phyloP scores from a whole-genome alignment of 1,284 basidiomycete species.

The Stereum hirsutum region DNA sequence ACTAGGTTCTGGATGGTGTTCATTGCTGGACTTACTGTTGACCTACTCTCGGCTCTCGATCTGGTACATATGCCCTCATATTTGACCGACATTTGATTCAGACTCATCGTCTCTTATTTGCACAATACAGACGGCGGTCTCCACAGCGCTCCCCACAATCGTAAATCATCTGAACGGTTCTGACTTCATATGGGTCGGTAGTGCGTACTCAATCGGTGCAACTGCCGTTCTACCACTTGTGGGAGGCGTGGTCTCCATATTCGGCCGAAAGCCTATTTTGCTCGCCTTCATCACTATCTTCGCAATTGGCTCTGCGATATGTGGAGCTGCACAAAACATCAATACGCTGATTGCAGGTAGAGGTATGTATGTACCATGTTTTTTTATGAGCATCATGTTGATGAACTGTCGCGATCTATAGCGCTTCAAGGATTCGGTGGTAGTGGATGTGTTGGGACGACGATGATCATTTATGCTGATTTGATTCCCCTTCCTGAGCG shows the following conservation, averaged over 20 bases:
- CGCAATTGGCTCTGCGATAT: conserved; percentile 25
- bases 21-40: conserved; percentile 6
- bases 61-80: conserved; percentile 4
- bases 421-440: conserved; percentile 37
- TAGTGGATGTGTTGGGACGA: conserved; percentile 27
- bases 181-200: conserved; percentile 23
- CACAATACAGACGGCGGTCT: conserved; percentile 23
- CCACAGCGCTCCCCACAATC: conserved; percentile 26
- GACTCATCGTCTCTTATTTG: no score
- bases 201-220: conserved; percentile 21
- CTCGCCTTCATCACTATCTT: conserved; percentile 25
- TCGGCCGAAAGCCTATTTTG: conserved; percentile 25
- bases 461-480: conserved; percentile 31
- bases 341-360: conserved; percentile 26
- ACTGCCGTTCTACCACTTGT: conserved; percentile 21
- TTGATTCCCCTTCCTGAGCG: conserved; percentile 31
- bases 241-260: conserved; percentile 19
- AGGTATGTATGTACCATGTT: conserved; percentile 12
- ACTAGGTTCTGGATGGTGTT: conserved; percentile 10
- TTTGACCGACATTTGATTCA: background rate
- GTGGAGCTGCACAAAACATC: conserved; percentile 27
- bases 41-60: conserved; percentile 13
- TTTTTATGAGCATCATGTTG: no score
- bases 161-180: conserved; percentile 19
- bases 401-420: no score